These are phyloP conservation scores for Aphanomyces astaci DNA, from an alignment of 352 stramenopile species.

Conservation along the genomic window DNA sequence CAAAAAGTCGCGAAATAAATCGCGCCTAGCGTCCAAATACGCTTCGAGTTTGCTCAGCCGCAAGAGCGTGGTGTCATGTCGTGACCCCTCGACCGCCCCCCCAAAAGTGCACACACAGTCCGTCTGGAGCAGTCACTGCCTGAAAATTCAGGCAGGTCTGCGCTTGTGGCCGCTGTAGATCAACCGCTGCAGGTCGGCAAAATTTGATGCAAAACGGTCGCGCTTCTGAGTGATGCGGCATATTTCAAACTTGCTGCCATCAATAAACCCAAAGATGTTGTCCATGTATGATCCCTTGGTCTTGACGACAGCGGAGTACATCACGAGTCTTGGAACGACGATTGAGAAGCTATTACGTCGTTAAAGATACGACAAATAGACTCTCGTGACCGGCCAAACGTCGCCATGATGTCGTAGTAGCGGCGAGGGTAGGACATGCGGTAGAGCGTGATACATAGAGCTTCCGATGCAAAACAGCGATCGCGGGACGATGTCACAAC, in stretches of 20 bases:
- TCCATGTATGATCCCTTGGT: too few relatives aligned
- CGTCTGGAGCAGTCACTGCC: background rate
- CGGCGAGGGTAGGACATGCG: background rate
- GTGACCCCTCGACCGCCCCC: background rate
- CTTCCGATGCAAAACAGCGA: background rate
- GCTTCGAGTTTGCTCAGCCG: background rate
- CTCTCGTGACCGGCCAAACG: background rate
- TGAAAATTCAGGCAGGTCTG: conserved; percentile 2
- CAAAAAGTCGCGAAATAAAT: background rate
- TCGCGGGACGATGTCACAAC: background rate
- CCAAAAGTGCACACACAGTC: conserved; percentile 11
- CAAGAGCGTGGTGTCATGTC: conserved; percentile 12
- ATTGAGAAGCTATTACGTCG: background rate
- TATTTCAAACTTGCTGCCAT: conserved; percentile 12
- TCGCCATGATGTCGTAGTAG: background rate
- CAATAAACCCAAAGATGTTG: conserved; percentile 15
- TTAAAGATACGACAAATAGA: background rate
- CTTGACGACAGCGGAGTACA: too few relatives aligned
- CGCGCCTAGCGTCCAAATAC: background rate
- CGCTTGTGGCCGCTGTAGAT: conserved; percentile 14
- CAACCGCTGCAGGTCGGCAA: background rate
- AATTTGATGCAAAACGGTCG: too few relatives aligned
- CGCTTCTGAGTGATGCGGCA: background rate
- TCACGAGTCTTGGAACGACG: background rate
- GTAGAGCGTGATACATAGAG: background rate